Conservation (phyloP, 106 monocot genomes). For the Acanthochlamys bracteata region DNA sequence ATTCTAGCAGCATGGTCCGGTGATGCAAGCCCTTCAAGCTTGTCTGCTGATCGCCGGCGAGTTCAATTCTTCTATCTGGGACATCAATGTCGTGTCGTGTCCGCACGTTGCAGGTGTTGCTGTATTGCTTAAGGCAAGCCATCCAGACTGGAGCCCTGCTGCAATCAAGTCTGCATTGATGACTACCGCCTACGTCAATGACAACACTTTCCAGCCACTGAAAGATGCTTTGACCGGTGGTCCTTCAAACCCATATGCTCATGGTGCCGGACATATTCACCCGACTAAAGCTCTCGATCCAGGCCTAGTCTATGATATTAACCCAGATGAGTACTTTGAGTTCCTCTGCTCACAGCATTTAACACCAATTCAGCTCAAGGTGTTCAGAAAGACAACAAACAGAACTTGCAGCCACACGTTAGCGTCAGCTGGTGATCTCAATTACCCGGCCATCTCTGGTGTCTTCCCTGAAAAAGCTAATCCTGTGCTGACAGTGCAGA, state of each 20-base stretch:
- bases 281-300: slow-evolving; percentile 70
- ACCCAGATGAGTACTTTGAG: slow-evolving; percentile 53
- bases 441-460: slow-evolving; percentile 90
- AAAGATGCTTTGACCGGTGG: slow-evolving; percentile 43
- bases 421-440: slow-evolving; percentile 54
- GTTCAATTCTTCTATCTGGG: slow-evolving; percentile 73
- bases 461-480: slow-evolving; percentile 27
- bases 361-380: slow-evolving; percentile 53
- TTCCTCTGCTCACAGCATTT: slow-evolving; percentile 81
- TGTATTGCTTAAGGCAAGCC: slow-evolving; percentile 65
- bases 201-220: slow-evolving; percentile 55
- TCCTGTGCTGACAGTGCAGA: slow-evolving; percentile 29
- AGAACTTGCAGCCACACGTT: slow-evolving; percentile 47
- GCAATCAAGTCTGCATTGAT: slow-evolving; percentile 87
- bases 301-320: slow-evolving; percentile 69
- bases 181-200: slow-evolving; percentile 90
- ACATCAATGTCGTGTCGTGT: slow-evolving; percentile 96
- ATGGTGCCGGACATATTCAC: slow-evolving; percentile 82
- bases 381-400: slow-evolving; percentile 51
- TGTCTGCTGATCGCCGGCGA: slow-evolving; percentile 44
- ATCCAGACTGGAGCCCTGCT: slow-evolving; percentile 79
- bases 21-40: slow-evolving; percentile 54
- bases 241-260: slow-evolving; percentile 38
- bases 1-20: slow-evolving; percentile 94
- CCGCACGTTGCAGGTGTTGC: slow-evolving; percentile 84